Evolutionary conservation across 768 basidiomycete genomes (phyloP).

Genomic region (Agaricus blazei): DNA sequence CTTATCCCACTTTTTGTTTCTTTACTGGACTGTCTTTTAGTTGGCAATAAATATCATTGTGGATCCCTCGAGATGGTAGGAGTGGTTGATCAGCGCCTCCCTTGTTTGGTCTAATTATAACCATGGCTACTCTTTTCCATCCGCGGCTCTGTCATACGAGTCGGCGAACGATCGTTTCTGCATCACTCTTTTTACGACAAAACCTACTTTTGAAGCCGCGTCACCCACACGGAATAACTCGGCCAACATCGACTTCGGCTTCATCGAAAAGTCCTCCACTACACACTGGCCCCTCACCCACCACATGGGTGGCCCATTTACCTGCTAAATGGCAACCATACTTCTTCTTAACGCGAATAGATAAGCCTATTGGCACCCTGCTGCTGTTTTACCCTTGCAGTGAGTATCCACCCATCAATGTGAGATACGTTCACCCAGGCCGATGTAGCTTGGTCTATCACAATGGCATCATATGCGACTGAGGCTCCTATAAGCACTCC

Average conservation of each 20-base stretch:
- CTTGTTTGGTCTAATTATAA: background rate
- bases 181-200: background rate
- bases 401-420: conserved; percentile 28
- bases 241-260: background rate
- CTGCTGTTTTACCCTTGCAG: conserved; percentile 93
- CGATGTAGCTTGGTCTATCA: conserved; percentile 89
- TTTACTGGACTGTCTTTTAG: background rate
- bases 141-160: background rate
- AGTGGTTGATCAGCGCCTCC: no score
- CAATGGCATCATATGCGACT: conserved; percentile 87
- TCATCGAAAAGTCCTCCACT: conserved; percentile 2
- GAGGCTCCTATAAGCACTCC: conserved; percentile 63
- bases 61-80: no score
- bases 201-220: background rate
- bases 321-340: conserved; percentile 69
- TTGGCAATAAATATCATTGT: no score
- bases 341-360: conserved; percentile 78
- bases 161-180: background rate
- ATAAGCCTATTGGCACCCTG: conserved; percentile 94
- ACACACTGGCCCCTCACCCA: background rate
- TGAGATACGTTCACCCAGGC: background rate
- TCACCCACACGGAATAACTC: background rate
- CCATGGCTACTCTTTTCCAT: conserved; percentile 2
- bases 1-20: background rate
- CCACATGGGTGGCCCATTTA: conserved; percentile 65